Evolutionary conservation across 1,139 yeast species (phyloP).

Genomic region (Geotrichum reessii): DNA sequence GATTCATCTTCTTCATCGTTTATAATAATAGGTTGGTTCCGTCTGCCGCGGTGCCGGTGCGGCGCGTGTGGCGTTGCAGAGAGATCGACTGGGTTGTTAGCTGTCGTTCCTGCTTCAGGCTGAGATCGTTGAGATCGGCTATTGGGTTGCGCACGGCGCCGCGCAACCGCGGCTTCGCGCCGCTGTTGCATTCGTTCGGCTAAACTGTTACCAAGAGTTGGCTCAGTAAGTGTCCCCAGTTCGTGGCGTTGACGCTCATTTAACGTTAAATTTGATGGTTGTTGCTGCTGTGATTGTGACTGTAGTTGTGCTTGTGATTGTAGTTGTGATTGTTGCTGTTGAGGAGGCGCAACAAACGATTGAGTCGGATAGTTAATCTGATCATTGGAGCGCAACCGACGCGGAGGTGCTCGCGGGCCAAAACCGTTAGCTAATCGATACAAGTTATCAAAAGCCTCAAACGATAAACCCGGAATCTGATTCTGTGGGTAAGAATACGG

Average conservation of each 20-base stretch:
- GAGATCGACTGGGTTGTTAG: neutral
- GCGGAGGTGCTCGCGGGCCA: neutral
- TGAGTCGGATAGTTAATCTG: neutral
- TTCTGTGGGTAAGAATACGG: neutral
- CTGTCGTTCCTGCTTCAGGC: neutral
- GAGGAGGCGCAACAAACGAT: neutral
- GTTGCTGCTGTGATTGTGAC: neutral
- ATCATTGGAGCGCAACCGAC: neutral
- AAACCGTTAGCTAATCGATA: neutral
- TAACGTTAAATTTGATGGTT: neutral
- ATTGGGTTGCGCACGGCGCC: neutral
- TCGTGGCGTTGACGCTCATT: slow-evolving; percentile 8
- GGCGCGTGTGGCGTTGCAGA: neutral
- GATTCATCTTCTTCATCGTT: slow-evolving; percentile 7
- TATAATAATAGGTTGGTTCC: neutral
- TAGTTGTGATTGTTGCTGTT: neutral
- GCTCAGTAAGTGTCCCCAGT: neutral
- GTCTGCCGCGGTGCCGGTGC: neutral
- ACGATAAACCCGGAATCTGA: neutral
- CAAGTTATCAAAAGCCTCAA: neutral
- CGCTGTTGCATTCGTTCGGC: neutral
- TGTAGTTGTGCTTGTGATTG: neutral
- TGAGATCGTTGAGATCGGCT: neutral
- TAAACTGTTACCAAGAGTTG: neutral
- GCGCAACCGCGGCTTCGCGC: neutral